Base-by-base conservation (phyloP, 805 yeast genomes). In the Candida endomychidarum region DNA sequence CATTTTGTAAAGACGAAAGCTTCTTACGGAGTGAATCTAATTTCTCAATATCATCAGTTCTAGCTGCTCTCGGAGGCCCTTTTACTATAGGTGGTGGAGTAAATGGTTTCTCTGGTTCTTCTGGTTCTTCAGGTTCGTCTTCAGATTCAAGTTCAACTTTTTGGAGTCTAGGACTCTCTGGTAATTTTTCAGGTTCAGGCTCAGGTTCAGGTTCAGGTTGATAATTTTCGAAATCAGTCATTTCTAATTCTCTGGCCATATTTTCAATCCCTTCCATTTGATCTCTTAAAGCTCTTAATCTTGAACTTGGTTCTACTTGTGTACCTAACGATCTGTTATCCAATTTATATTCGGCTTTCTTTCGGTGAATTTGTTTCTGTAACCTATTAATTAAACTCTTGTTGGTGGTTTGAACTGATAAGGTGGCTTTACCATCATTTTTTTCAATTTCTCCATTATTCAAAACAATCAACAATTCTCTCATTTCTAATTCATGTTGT, bases 221-320 rank as follows among this genome's bases (percentile, higher is more conserved):
- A 44, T 67, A 68, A 9, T 57, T 61, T 37, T 77, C 82, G 52
- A 87, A 89, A 49, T 88, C 93, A 15, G 86, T 83, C 77, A 80
- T 82, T 57, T 91, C 97, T 43, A 91, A 70, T 53, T 84, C 86
- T 45, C 95, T 68, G 0, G 96, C 96, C 66, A 86, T 86, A 34
- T 77, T 75, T 56, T 86, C 96, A 38, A 90, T 72, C 47, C 78
- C 82, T 43, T 86, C 95, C 96, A 88, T 88, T 56, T 83, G 77
- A 51, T 83, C 86, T 40, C 96, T 72, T 51, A 90, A 69, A 31
- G 78, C 81, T 45, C 93, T 73, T 37, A 89, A 63, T 48, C 91
- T 70, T 2, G 84, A 75, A 51, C 84, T 83, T 3, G 96, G 95
- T 56, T 86, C 95, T 19, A 81, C 75, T 20, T 73, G 69, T 9